phyloP scores from a whole-genome alignment of 495 filamentous ascomycete species.

The Xylaria nigripes region DNA sequence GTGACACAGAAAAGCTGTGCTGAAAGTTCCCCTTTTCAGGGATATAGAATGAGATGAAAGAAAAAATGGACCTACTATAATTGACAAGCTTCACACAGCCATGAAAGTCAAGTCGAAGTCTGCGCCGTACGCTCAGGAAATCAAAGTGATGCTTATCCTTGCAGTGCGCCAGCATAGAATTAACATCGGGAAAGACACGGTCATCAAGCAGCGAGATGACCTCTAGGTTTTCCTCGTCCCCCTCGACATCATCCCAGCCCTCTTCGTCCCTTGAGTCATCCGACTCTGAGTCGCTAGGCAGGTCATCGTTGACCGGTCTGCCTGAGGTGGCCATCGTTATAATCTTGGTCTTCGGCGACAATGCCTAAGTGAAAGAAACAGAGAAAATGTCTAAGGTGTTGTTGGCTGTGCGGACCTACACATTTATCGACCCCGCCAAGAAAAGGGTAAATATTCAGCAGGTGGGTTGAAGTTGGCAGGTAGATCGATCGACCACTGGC shows the following conservation, averaged over 20 bases:
- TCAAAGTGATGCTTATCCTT: constrained; percentile 67
- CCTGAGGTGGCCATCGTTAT: constrained; percentile 13
- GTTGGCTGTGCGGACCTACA: not conserved
- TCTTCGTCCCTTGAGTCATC: constrained; percentile 43
- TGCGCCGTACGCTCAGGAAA: constrained; percentile 54
- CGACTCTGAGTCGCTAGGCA: constrained; percentile 19
- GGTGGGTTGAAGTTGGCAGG: not conserved
- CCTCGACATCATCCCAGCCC: constrained; percentile 76
- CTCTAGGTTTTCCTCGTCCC: constrained; percentile 48
- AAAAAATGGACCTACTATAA: constrained; percentile 42
- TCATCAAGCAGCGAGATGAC: constrained; percentile 67
- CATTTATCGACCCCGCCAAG: constrained; percentile 15
- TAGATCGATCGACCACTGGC: not conserved
- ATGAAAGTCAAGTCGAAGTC: constrained; percentile 70
- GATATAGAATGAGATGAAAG: not conserved
- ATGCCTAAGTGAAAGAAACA: not conserved
- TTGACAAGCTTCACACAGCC: constrained; percentile 79
- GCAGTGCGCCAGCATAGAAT: constrained; percentile 63
- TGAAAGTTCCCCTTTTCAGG: not conserved
- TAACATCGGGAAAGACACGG: constrained; percentile 54
- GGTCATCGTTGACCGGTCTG: constrained; percentile 2
- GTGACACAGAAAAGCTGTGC: too few relatives aligned
- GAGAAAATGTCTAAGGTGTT: constrained; percentile 18
- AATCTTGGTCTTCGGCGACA: not conserved
- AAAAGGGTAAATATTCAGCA: constrained; percentile 1